A percentile compares a stretch with the other conserved stretches of the same genome.
Conservation (phyloP, 768 basidiomycete species). For the Lyophyllum semitale region DNA sequence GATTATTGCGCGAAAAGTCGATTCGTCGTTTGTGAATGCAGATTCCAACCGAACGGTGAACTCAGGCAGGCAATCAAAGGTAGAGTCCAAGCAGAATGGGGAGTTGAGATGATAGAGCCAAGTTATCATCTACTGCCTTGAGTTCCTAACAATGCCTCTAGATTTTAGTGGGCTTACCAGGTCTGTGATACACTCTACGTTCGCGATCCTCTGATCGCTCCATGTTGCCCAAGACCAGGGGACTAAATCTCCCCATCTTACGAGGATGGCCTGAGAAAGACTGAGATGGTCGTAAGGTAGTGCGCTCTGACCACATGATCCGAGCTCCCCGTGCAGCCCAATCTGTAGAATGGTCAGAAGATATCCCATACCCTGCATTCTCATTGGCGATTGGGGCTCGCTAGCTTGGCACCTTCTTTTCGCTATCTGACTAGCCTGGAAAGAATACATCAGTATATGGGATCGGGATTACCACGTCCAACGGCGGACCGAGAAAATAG, state of each 20-base stretch:
- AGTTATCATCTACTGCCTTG: conserved; percentile 42
- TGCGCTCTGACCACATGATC: background rate
- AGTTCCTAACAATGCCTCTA: background rate
- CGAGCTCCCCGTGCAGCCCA: conserved; percentile 3
- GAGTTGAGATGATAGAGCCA: conserved; percentile 51
- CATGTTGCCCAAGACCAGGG: conserved; percentile 71
- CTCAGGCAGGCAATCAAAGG: conserved; percentile 2
- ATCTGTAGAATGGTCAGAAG: conserved; percentile 46
- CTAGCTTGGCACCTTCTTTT: background rate
- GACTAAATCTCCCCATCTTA: conserved; percentile 58
- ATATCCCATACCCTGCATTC: conserved; percentile 47
- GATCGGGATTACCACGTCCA: background rate
- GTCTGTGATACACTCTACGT: conserved; percentile 48
- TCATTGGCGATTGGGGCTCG: conserved; percentile 27
- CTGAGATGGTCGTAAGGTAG: conserved; percentile 33
- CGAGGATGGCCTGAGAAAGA: conserved; percentile 47
- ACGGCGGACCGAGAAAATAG: conserved; percentile 40
- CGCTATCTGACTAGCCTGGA: conserved; percentile 24
- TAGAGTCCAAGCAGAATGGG: conserved; percentile 10
- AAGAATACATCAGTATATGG: background rate
- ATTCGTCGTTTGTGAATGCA: conserved; percentile 1
- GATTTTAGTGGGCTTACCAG: conserved; percentile 40
- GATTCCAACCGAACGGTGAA: background rate
- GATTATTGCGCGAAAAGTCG: conserved; percentile 1
- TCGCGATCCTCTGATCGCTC: conserved; percentile 51